Base-by-base conservation (phyloP, 148 eudicot genomes). In the Heliamphora exappendiculata region DNA sequence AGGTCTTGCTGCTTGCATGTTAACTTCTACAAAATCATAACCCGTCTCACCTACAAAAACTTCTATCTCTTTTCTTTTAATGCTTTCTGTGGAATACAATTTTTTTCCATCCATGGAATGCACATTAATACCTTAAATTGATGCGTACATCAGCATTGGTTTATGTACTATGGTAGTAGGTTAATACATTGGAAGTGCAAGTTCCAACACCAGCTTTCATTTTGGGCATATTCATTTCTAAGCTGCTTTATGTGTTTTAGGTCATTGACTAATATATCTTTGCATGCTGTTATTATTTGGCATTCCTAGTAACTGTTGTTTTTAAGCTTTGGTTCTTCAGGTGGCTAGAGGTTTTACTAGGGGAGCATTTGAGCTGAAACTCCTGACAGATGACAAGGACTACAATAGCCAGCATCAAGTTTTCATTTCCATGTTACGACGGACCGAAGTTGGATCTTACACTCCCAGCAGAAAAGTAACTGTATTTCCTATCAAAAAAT, bases 291-390 rank as follows among this genome's bases (percentile, higher is more conserved):
- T 17, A 4, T 19, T 71, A 26, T 53, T 28, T 17, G 5, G 34
- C 11, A 19, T 7, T 8, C 17, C 10, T 1, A 11, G 2, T 74
- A 29, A 74, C 42, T 19, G 29, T 73, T 73, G 53, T 8, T 6
- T n/a, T 29, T 47, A 28, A 29, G 39, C 51, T 75, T 70, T 45
- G 58, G 26, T 82, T 53, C 33, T 62, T 66, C 82, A 93, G 98
- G 94, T 94, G 58, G 98, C 87, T 1, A 87, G 89, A 82, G 89
- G 79, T 70, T 85, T 91, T 57, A 79, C 80, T 0, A 86, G 97
- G 83, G 98, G 98, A 53, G 80, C 84, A 28, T 91, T 88, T 83
- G 97, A 91, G 85, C 87, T 93, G 78, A 90, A 86, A 82, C 83
- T 82, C 69, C 60, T 86, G 57, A 79, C 78, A 19, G 90, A 84